Conservation (phyloP, 2,329 filamentous ascomycete species). For the Tolypocladium amazonense region DNA sequence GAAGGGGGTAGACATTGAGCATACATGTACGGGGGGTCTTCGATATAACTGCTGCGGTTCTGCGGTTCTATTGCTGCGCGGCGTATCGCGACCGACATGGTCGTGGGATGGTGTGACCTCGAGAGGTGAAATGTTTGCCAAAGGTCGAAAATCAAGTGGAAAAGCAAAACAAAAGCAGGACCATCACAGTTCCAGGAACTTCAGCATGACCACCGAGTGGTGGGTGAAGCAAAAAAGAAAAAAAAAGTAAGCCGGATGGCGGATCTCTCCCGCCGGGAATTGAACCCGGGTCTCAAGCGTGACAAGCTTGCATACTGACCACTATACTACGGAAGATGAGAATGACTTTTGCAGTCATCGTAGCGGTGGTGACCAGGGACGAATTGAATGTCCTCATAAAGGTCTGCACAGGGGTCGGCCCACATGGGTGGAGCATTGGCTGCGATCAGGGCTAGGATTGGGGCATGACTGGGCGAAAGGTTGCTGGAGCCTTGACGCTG, state of each 20-base stretch:
- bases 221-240: background rate
- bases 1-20: background rate
- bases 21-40: no score
- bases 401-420: background rate
- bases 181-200: no score
- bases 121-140: background rate
- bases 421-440: background rate
- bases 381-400: background rate
- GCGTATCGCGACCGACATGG: background rate
- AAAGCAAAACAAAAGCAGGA: no score
- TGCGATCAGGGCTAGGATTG: no score
- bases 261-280: slow-evolving; percentile 5
- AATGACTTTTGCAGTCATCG: slow-evolving; percentile 1
- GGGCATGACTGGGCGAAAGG: no score
- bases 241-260: background rate
- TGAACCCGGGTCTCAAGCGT: slow-evolving; percentile 6
- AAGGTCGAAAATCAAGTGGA: background rate
- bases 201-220: background rate
- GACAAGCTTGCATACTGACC: slow-evolving; percentile 6
- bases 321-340: slow-evolving; percentile 5
- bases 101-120: background rate
- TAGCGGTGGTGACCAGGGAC: background rate
- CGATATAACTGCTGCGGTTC: no score
- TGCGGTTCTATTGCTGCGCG: no score
- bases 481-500: no score